Evolutionary conservation across 257 asterid genomes (phyloP).

Genomic region (Avicennia marina): DNA sequence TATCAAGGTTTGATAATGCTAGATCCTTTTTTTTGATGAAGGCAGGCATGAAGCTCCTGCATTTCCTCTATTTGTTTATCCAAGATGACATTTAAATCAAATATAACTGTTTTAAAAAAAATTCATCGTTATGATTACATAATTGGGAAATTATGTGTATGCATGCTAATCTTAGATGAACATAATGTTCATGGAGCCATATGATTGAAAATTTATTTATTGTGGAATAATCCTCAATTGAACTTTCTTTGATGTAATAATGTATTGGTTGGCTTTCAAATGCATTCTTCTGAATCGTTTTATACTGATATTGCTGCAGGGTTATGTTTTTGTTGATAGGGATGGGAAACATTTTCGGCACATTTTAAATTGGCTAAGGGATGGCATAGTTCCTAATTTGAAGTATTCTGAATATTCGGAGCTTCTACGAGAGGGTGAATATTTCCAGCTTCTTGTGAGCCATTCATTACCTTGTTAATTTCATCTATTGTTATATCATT

Average conservation of each 20-base stretch:
- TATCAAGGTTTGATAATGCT: background rate
- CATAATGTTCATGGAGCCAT: too few species aligned
- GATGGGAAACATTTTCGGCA: conserved; percentile 91
- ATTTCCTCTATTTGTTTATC: background rate
- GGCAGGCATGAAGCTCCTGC: background rate
- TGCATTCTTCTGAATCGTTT: conserved; percentile 2
- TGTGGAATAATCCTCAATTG: background rate
- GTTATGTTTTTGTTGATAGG: conserved; percentile 82
- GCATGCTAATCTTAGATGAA: too few species aligned
- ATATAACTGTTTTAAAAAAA: too few species aligned
- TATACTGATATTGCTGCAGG: conserved; percentile 48
- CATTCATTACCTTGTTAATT: conserved; percentile 7
- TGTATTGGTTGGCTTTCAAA: background rate
- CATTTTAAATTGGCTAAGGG: conserved; percentile 92
- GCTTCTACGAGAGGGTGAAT: conserved; percentile 84
- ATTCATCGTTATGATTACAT: too few species aligned
- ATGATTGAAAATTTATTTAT: too few species aligned
- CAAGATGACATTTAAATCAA: background rate
- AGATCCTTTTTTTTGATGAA: background rate
- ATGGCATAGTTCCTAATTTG: conserved; percentile 70
- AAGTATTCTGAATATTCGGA: conserved; percentile 60
- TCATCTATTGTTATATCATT: conserved; percentile 1
- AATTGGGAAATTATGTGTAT: too few species aligned
- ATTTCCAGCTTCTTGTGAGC: conserved; percentile 85
- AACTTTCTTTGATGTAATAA: conserved; percentile 1